phyloP scores from a whole-genome alignment of 164 flowering plant genomes.

The Magnolia kwangsiensis region DNA sequence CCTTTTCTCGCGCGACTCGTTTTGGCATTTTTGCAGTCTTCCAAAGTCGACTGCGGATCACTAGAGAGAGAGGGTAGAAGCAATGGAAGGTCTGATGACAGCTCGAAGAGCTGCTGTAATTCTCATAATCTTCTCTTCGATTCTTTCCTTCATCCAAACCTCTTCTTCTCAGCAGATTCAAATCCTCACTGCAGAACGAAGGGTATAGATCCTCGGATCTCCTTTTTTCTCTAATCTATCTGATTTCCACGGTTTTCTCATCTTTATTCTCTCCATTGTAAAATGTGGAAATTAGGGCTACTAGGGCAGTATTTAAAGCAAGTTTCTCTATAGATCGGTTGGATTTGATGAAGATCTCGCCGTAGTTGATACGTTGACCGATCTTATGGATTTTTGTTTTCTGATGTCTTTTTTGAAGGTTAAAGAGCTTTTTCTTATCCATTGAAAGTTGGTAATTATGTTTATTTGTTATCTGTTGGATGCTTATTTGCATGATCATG shows the following conservation, averaged over 20 bases:
- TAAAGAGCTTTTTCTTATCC: background rate
- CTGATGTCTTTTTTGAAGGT: background rate
- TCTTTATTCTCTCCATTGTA: background rate
- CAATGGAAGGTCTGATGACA: constrained; percentile 35
- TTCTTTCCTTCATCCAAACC: background rate
- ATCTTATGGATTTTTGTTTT: background rate
- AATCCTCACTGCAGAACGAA: constrained; percentile 72
- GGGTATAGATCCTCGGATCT: constrained; percentile 38
- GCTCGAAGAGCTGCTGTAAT: constrained; percentile 12
- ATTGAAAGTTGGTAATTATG: background rate
- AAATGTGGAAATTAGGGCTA: background rate
- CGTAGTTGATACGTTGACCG: too few species aligned
- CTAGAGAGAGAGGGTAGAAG: background rate
- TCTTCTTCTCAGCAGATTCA: constrained; percentile 31
- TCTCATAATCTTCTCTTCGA: constrained; percentile 5
- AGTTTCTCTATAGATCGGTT: background rate
- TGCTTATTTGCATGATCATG: background rate
- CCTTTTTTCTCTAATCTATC: background rate
- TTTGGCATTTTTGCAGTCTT: background rate
- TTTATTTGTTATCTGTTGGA: background rate
- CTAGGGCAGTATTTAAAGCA: background rate
- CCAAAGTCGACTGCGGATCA: background rate
- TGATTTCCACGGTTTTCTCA: background rate
- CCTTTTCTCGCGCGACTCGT: background rate
- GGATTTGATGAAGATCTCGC: background rate